phyloP scores from a whole-genome alignment of 805 yeast species.

The Hanseniaspora hatyaiensis region DNA sequence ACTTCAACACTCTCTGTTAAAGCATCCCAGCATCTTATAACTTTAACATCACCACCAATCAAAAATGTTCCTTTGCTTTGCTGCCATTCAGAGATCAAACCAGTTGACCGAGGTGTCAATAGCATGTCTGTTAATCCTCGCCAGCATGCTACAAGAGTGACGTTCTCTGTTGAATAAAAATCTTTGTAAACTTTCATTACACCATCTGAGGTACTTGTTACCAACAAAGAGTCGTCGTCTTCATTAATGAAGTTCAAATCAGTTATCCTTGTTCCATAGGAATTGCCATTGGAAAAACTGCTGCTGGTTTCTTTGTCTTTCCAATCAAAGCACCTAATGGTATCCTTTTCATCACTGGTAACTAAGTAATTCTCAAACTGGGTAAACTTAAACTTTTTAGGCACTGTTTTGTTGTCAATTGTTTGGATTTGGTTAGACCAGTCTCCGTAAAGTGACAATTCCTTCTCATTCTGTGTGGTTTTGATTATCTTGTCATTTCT shows the following conservation, averaged over 20 bases:
- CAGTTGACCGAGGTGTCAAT: constrained; percentile 68
- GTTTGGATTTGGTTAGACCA: constrained; percentile 60
- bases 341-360: constrained; percentile 73
- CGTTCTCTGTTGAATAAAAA: constrained; percentile 45
- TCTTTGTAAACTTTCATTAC: constrained; percentile 76
- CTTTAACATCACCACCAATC: constrained; percentile 89
- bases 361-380: constrained; percentile 82
- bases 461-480: constrained; percentile 83
- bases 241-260: constrained; percentile 81
- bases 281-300: constrained; percentile 71
- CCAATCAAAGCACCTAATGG: constrained; percentile 85
- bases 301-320: constrained; percentile 38
- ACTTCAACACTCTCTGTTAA: constrained; percentile 77
- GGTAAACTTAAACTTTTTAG: constrained; percentile 64
- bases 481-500: constrained; percentile 78
- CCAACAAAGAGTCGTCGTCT: constrained; percentile 73
- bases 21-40: constrained; percentile 92
- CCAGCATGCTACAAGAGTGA: constrained; percentile 76
- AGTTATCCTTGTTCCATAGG: constrained; percentile 77
- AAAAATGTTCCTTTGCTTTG: constrained; percentile 83
- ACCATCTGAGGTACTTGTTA: constrained; percentile 90
- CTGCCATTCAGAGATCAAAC: constrained; percentile 89
- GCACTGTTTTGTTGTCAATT: constrained; percentile 66
- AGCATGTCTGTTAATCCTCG: constrained; percentile 79
- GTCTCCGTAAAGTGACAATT: constrained; percentile 66